phyloP scores from a whole-genome alignment of 1,284 basidiomycete genomes.

The Cutaneotrichosporon daszewskae region DNA sequence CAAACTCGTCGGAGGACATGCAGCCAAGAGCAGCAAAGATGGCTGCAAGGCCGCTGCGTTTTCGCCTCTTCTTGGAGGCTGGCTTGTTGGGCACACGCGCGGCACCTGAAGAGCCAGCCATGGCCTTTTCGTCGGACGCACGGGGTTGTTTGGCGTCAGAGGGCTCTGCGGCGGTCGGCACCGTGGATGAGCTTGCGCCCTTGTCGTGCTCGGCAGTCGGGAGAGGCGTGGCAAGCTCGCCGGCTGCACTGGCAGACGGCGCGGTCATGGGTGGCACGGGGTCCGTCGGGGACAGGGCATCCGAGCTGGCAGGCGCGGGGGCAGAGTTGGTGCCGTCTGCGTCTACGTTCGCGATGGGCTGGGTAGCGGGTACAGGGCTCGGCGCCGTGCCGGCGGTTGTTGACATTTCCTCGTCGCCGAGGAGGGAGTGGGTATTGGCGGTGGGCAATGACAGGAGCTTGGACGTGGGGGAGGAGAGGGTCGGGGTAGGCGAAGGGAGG shows the following conservation, averaged over 20 bases:
- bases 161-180: neutral
- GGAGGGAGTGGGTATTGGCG: no score
- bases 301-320: no score
- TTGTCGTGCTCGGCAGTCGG: neutral
- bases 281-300: no score
- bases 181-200: neutral
- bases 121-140: slow-evolving; percentile 3
- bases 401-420: slow-evolving; percentile 18
- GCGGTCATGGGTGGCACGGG: no score
- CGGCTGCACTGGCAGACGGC: no score
- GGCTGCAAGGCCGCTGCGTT: slow-evolving; percentile 35
- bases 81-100: slow-evolving; percentile 2
- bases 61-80: slow-evolving; percentile 34
- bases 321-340: no score
- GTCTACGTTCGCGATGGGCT: neutral
- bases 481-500: no score
- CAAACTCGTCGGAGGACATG: slow-evolving; percentile 39
- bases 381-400: slow-evolving; percentile 12
- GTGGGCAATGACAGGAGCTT: no score
- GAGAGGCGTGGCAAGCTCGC: no score
- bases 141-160: neutral
- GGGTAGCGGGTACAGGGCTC: neutral
- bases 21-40: slow-evolving; percentile 39
- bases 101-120: neutral
- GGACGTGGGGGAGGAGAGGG: no score